Evolutionary conservation across 371 early-diverging fungal species (phyloP).

Genomic region (Lichtheimia ornata): DNA sequence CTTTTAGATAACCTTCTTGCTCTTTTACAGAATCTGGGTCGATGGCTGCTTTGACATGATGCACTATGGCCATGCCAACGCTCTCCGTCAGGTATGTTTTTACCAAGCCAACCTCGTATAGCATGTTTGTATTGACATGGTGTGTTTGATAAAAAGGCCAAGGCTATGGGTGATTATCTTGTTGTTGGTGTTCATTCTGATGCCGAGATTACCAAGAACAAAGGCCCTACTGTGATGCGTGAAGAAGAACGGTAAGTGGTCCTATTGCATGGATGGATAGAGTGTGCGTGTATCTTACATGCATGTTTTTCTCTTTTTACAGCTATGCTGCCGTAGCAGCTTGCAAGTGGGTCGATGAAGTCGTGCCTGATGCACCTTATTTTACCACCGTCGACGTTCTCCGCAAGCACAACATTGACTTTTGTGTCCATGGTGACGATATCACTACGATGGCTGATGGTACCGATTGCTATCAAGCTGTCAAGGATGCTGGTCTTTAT

Average conservation of each 20-base stretch:
- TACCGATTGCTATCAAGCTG: constrained; percentile 92
- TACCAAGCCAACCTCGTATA: not conserved
- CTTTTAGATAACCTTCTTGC: too few species aligned
- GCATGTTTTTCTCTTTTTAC: not conserved
- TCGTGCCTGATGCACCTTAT: constrained; percentile 93
- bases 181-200: constrained; percentile 97
- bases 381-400: constrained; percentile 83
- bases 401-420: constrained; percentile 85
- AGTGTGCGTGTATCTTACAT: not conserved
- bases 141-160: constrained; percentile 61
- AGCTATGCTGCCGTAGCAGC: constrained; percentile 92
- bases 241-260: constrained; percentile 83
- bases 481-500: constrained; percentile 95
- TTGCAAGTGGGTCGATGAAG: constrained; percentile 97
- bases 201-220: constrained; percentile 87
- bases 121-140: not conserved
- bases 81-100: constrained; percentile 83
- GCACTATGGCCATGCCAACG: constrained; percentile 97
- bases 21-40: constrained; percentile 67
- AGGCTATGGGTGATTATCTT: constrained; percentile 89
- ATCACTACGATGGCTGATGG: constrained; percentile 94
- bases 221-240: constrained; percentile 95
- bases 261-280: not conserved
- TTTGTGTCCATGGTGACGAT: constrained; percentile 96
- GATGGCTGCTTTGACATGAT: constrained; percentile 97